phyloP scores from a whole-genome alignment of 2,329 filamentous ascomycete genomes.

The Apiospora pterosperma region DNA sequence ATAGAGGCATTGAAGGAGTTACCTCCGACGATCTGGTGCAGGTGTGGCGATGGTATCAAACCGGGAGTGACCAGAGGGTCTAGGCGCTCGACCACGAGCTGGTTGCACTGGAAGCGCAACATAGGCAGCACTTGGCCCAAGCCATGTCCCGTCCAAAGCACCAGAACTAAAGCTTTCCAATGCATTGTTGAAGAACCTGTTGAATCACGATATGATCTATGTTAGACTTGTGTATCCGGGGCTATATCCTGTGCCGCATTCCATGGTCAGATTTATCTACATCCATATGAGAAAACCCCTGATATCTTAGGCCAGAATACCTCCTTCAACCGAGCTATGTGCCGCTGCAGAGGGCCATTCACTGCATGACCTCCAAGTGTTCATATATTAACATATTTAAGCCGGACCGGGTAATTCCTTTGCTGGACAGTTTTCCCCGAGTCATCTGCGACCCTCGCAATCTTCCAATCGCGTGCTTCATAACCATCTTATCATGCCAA shows the following conservation, averaged over 20 bases:
- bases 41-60: slow-evolving; percentile 25
- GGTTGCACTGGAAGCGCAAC: slow-evolving; percentile 34
- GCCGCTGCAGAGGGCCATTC: not conserved
- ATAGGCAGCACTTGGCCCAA: slow-evolving; percentile 19
- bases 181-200: not conserved
- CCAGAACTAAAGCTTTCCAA: not conserved
- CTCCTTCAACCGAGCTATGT: not conserved
- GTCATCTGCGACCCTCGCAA: not conserved
- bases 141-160: not conserved
- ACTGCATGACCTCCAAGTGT: not conserved
- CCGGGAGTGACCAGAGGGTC: slow-evolving; percentile 27
- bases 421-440: not conserved
- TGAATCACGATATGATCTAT: not conserved
- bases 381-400: not conserved
- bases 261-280: not conserved
- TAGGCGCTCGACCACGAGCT: slow-evolving; percentile 30
- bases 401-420: not conserved
- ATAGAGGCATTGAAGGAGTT: slow-evolving; percentile 28
- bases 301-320: not conserved
- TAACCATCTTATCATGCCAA: not conserved
- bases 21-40: slow-evolving; percentile 29
- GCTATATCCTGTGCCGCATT: not conserved
- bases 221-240: not conserved
- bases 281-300: not conserved
- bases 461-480: not conserved